Base-by-base conservation (phyloP, 169 alveolate species). In the Amoebophrya sp. region DNA sequence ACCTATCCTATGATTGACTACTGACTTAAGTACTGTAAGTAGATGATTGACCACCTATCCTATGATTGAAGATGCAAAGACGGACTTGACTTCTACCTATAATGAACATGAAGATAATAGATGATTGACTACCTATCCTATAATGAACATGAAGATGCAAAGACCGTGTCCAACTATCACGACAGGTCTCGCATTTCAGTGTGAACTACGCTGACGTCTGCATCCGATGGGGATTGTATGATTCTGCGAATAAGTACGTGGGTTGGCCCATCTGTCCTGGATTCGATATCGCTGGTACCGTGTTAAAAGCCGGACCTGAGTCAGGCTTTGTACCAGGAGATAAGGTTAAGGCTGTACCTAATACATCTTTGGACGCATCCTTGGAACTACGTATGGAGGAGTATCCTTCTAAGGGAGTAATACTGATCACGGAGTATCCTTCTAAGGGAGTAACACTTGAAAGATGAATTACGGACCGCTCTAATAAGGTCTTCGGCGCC, bases 201-300 rank as follows among this genome's bases (percentile, higher is more conserved):
- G 89, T 92, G 53, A 92, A 92, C 55, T 92, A 92, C 36, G 93
- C 93, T 2, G 93, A 92, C 83, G 55, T 92, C 41, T 89, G 92
- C 92, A 92, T 92, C n/a, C 41, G 93, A 2, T 92, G 93, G 93
- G 93, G 93, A 24, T 83, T 92, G 26, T 92, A 92, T n/a, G 93
- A 92, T 14, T 89, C 92, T 0, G 93, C 93, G 0, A 41, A 89
- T 55, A 91, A 91, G 41, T 92, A 38, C 40, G 92, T 92, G 3
- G 93, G 93, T 6, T 92, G 93, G 93, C 93, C 93, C 39, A 92
- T 92, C 55, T 40, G 90, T 38, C 93, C 93, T 0, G 93, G 93
- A 77, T 92, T 92, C 41, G 93, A 92, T 38, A 12, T 92, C 40
- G 93, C 93, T 41, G 93, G 93, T 12, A 90, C 29, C 18, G 90